A percentile compares a stretch with the other conserved stretches of the same genome.
Conservation (phyloP, 768 basidiomycete genomes). For the Auricularia cornea region DNA sequence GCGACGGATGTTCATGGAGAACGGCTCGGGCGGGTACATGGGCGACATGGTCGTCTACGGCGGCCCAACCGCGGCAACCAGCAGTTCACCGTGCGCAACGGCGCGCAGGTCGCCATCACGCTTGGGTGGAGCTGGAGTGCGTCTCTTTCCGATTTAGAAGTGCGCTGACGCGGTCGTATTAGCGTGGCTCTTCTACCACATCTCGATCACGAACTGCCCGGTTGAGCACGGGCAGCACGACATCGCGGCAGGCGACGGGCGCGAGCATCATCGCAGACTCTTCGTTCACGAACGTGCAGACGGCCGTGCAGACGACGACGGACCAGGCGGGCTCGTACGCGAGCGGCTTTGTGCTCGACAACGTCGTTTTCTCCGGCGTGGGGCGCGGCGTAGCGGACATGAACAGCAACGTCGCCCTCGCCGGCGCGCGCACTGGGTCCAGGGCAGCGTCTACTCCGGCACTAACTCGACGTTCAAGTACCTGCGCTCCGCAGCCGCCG, state of each 20-base stretch:
- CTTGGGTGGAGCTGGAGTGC: conserved; percentile 26
- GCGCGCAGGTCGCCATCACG: conserved; percentile 31
- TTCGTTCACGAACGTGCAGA: neutral
- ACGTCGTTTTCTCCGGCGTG: conserved; percentile 42
- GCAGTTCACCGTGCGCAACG: conserved; percentile 59
- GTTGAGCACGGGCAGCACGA: conserved; percentile 42
- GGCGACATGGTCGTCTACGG: conserved; percentile 15
- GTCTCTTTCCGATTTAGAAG: neutral
- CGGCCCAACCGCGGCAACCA: conserved; percentile 47
- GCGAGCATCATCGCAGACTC: neutral
- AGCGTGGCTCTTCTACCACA: conserved; percentile 43
- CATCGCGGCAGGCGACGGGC: neutral
- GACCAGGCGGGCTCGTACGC: conserved; percentile 19
- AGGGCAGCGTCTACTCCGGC: conserved; percentile 65
- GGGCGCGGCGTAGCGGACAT: neutral
- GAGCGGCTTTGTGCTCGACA: conserved; percentile 47
- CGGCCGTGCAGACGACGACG: neutral
- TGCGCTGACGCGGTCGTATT: too few relatives aligned
- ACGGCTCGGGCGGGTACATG: conserved; percentile 17
- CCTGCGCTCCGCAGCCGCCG: conserved; percentile 40
- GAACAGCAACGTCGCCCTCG: neutral
- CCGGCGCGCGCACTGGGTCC: conserved; percentile 49
- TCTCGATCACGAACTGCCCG: conserved; percentile 37
- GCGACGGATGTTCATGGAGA: conserved; percentile 6
- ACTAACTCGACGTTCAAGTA: conserved; percentile 35